Percentiles rank a stretch among this genome's conserved stretches.
Conservation (phyloP, 2,329 filamentous ascomycete species). For the Microsporum audouinii region DNA sequence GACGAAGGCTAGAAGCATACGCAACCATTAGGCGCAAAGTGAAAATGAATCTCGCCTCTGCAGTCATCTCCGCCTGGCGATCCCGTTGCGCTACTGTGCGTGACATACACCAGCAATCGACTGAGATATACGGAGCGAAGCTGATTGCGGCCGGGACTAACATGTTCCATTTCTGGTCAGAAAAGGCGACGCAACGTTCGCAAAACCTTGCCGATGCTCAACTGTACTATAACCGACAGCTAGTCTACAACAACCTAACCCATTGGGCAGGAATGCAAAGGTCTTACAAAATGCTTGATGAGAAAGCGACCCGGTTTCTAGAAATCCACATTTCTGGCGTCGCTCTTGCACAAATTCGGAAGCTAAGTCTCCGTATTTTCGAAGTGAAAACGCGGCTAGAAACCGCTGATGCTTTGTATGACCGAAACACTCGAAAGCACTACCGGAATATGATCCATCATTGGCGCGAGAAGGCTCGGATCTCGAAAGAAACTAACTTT, state of each 20-base stretch:
- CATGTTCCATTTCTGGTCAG: constrained; percentile 35
- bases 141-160: constrained; percentile 25
- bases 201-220: constrained; percentile 30
- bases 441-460: constrained; percentile 44
- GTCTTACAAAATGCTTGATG: constrained; percentile 26
- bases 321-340: constrained; percentile 38
- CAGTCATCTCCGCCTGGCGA: constrained; percentile 32
- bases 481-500: constrained; percentile 22
- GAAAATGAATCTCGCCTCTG: constrained; percentile 44
- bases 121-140: constrained; percentile 25
- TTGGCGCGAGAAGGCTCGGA: constrained; percentile 40
- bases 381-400: constrained; percentile 41
- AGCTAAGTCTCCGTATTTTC: constrained; percentile 48
- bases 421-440: constrained; percentile 45
- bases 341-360: constrained; percentile 41
- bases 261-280: constrained; percentile 28
- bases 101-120: constrained; percentile 32
- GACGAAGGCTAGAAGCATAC: constrained; percentile 46
- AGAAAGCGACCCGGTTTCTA: constrained; percentile 37
- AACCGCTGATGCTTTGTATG: constrained; percentile 42
- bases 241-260: constrained; percentile 29
- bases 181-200: constrained; percentile 25
- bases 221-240: constrained; percentile 27
- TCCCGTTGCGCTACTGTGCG: constrained; percentile 23
- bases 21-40: constrained; percentile 40